Base-by-base conservation (phyloP, 257 asterid species). In the Petunia secreta region DNA sequence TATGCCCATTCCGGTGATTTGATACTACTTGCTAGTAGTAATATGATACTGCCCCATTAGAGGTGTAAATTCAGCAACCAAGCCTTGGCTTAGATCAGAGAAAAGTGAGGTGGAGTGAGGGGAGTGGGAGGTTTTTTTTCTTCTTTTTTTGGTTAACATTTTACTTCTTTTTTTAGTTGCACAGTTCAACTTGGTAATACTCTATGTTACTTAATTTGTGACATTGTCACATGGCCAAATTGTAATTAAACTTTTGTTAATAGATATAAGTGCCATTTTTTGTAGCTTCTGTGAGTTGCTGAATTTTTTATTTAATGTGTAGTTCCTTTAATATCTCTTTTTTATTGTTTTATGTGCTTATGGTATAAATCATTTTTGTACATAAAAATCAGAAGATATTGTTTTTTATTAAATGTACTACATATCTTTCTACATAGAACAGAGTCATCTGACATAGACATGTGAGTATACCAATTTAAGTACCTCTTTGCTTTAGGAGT, bases 191-290 rank as follows among this genome's bases (percentile, higher is more conserved):
- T 82, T 52, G 77, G 77, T 14, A 83, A 75, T 52, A 69, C 40
- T 63, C 25, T 79, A 65, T 6, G 38, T 65, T 37, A 59, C 25
- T 25, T 25, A 59, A 15, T 44, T 71, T 75, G 82, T 44, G 80
- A 75, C 84, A 83, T 79, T 67, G 76, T 40, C 80, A 63, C 80
- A 84, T 80, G 78, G 91, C 89, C 87, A 84, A 87, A 78, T 63
- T 90, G 97, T 89, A 86, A 86, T 89, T 88, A 88, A 79, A 77
- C 87, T 82, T 82, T 79, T 89, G 89, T 88, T 85, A 46, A 85
- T 88, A 86, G 59, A 82, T 88, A 82, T 88, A 85, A 88, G 82
- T 82, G 87, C 89, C 87, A 75, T 69, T 54, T 13, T 8, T 38
- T 64, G 44, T 0, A 4, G 11, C n/a, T 63, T 64, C n/a, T 36